Conservation (phyloP, 1,284 basidiomycete species). For the Lentinula novae-zelandiae region DNA sequence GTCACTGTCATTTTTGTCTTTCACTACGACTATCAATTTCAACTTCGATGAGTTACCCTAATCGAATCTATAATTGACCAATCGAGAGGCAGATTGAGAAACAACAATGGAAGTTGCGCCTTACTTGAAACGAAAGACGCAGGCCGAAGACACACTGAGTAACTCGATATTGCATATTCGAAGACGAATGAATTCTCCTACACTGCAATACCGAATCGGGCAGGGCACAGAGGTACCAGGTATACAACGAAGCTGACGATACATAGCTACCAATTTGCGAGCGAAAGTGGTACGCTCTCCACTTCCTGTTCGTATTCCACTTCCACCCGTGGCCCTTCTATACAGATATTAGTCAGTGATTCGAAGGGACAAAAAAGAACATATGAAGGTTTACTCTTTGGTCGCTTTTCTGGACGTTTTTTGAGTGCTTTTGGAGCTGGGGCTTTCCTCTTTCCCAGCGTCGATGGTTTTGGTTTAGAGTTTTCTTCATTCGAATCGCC, state of each 20-base stretch:
- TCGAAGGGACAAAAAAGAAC: constrained; percentile 6
- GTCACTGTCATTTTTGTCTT: too few species aligned
- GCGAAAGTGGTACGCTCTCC: constrained; percentile 62
- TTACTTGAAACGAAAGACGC: too few species aligned
- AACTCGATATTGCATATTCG: too few species aligned
- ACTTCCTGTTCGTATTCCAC: constrained; percentile 95
- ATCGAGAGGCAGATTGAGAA: too few species aligned
- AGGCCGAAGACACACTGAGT: too few species aligned
- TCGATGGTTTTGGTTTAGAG: constrained; percentile 34
- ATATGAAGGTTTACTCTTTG: constrained; percentile 13
- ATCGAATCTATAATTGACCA: too few species aligned
- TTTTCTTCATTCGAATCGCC: constrained; percentile 30
- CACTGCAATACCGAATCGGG: too few species aligned
- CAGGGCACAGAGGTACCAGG: not conserved
- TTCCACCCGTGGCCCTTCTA: constrained; percentile 81
- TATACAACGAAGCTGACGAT: not conserved
- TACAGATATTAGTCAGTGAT: constrained; percentile 16
- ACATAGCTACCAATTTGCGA: constrained; percentile 54
- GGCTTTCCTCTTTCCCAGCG: constrained; percentile 68
- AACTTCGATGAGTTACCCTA: too few species aligned
- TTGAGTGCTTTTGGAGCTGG: constrained; percentile 36
- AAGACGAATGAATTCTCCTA: too few species aligned
- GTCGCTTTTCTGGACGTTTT: constrained; percentile 52
- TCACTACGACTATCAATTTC: too few species aligned
- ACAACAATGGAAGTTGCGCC: too few species aligned